Evolutionary conservation across 192 early-diverging fungal species (phyloP).

Genomic region (Mortierella claussenii): DNA sequence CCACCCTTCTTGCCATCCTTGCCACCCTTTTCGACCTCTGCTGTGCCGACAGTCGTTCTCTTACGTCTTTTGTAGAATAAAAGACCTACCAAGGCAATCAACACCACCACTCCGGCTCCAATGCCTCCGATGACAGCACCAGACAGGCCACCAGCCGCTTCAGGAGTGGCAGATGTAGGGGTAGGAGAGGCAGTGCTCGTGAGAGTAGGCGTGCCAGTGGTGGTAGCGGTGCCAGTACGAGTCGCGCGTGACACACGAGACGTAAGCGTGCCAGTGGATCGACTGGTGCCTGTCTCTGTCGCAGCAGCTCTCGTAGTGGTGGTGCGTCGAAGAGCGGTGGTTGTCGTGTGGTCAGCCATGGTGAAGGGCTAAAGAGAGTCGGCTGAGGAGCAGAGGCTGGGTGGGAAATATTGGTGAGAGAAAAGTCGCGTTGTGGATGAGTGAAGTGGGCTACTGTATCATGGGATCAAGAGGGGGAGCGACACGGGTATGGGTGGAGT

Average conservation of each 20-base stretch:
- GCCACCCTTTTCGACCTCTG: neutral
- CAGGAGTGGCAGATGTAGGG: neutral
- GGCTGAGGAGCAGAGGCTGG: neutral
- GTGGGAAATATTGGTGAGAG: neutral
- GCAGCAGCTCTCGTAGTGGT: neutral
- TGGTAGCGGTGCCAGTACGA: neutral
- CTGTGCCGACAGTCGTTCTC: slow-evolving; percentile 16
- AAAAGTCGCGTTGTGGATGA: neutral
- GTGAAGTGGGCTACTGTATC: neutral
- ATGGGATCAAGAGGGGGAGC: neutral
- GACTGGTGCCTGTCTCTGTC: neutral
- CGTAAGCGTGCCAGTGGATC: neutral
- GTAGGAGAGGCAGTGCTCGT: slow-evolving; percentile 3
- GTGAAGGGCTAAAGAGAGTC: neutral
- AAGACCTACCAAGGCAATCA: slow-evolving; percentile 26
- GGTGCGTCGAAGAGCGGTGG: slow-evolving; percentile 15
- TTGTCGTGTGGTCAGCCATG: slow-evolving; percentile 21
- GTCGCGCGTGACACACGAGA: neutral
- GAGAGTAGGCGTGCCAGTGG: neutral
- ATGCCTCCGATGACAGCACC: slow-evolving; percentile 35
- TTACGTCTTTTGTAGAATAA: slow-evolving; percentile 37
- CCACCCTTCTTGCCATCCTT: no score
- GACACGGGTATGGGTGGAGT: neutral
- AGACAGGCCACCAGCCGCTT: slow-evolving; percentile 15
- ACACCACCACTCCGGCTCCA: slow-evolving; percentile 13